Evolutionary conservation across 768 basidiomycete genomes (phyloP), one percentile per base, ranked within the genome.

Genomic region (Rhodocollybia butyracea): DNA sequence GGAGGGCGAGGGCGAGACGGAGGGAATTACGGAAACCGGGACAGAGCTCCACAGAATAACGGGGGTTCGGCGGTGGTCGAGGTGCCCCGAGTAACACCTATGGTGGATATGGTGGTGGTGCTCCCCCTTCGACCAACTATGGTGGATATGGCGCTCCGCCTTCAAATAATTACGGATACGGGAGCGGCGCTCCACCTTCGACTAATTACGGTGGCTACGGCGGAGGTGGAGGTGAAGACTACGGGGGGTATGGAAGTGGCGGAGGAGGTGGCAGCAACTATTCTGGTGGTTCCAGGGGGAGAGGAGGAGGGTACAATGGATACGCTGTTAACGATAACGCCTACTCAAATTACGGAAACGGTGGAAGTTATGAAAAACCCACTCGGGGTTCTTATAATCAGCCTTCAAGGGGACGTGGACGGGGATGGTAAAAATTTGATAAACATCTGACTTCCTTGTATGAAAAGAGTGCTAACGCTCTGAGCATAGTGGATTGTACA

Each of bases 371-470:
- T 50, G 51, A 61, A 8, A 59, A 73, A 55, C 72, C 64, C 1
- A 52, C 60, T 39, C 45, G 57, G 38, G 58, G 66, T 27, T 59
- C 61, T 22, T 43, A 74, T 46, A 70, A 64, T 47, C 38, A 62
- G 31, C 58, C 69, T 3, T 63, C 63, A 31, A 70, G 82, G 54
- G 80, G 80, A 27, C 71, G 83, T 61, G 84, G 81, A 10, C 72
- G 83, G 36, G 77, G 79, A 42, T 76, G 79, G 69, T 71, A 64
- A 73, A 71, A 46, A 61, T 63, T 64, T 61, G 8, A 22, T 24
- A 26, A 42, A 40, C 17, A 40, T n/a, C n/a, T n/a, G n/a, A n/a
- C n/a, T n/a, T n/a, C n/a, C n/a, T n/a, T n/a, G n/a, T n/a, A n/a
- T n/a, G n/a, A n/a, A n/a, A n/a, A n/a, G n/a, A n/a, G n/a, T n/a